Evolutionary conservation across 202 grass and related monocot genomes (phyloP).

Genomic region (Schoenoplectus triqueter): DNA sequence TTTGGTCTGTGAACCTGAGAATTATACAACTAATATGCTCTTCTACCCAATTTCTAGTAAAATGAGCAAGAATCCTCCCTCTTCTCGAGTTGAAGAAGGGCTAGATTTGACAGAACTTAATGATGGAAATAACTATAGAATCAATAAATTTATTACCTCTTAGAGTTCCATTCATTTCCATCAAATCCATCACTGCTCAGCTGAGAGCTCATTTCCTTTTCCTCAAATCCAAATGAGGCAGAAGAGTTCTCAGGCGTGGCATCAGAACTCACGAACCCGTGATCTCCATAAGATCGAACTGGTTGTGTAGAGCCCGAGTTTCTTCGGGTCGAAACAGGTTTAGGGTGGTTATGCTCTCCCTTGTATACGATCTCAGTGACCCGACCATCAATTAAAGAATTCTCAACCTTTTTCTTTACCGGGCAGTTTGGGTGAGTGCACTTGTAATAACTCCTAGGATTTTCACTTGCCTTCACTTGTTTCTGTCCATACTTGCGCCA

Average conservation of each 20-base stretch:
- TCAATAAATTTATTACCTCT: conserved; percentile 55
- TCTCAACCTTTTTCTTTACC: conserved; percentile 99
- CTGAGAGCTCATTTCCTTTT: conserved; percentile 55
- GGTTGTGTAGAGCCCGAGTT: conserved; percentile 40
- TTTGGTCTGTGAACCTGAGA: too few species aligned
- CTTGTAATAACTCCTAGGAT: conserved; percentile 98
- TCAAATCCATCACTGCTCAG: conserved; percentile 54
- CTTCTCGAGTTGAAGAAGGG: neutral
- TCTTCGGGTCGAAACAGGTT: conserved; percentile 70
- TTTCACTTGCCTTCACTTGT: conserved; percentile 98
- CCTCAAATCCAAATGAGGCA: conserved; percentile 75
- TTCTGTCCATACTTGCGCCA: conserved; percentile 99
- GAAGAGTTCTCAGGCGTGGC: conserved; percentile 83
- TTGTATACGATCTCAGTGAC: conserved; percentile 99
- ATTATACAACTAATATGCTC: neutral
- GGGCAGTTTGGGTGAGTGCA: conserved; percentile 86
- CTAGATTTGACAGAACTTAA: neutral
- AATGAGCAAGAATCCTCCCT: neutral
- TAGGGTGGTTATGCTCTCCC: conserved; percentile 89
- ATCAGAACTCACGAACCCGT: conserved; percentile 49
- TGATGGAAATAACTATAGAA: neutral
- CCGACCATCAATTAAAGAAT: conserved; percentile 66
- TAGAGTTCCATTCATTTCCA: conserved; percentile 77
- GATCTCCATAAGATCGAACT: conserved; percentile 50
- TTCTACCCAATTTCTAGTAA: neutral